Evolutionary conservation across 345 rosid species (phyloP).

Genomic region (Odontarrhena argentea): DNA sequence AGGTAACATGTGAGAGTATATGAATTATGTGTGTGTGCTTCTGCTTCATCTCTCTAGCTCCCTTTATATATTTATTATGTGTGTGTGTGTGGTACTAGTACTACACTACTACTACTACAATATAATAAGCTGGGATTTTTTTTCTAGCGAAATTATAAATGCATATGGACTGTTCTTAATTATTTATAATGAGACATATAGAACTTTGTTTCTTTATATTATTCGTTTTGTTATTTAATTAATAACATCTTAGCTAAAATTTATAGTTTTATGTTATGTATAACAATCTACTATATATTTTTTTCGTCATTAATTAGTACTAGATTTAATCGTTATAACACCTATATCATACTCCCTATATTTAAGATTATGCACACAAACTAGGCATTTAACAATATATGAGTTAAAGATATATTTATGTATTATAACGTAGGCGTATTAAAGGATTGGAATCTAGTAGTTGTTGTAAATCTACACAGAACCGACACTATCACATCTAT

Average conservation of each 20-base stretch:
- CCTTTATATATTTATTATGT: background rate
- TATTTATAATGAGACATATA: slow-evolving; percentile 11
- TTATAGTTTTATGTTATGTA: background rate
- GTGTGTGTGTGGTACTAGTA: slow-evolving; percentile 17
- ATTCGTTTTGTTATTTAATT: background rate
- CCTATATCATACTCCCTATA: no score
- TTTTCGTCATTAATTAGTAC: no score
- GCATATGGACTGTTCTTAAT: slow-evolving; percentile 30
- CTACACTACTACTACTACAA: background rate
- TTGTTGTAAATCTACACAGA: no score
- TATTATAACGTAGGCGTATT: no score
- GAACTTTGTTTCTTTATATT: background rate
- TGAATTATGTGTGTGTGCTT: slow-evolving; percentile 3
- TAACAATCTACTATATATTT: no score
- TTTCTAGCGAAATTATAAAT: slow-evolving; percentile 26
- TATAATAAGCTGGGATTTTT: slow-evolving; percentile 25
- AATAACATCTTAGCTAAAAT: background rate
- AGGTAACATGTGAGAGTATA: slow-evolving; percentile 55
- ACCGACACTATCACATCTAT: no score
- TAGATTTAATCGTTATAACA: no score
- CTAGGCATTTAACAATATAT: no score
- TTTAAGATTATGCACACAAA: no score
- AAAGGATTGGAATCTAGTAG: no score
- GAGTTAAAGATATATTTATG: no score
- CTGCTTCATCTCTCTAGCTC: slow-evolving; percentile 23